A percentile compares a stretch with the other conserved stretches of the same genome.
These are phyloP conservation scores for Solanum chiquidenum DNA, from an alignment of 257 asterid species.

Conservation along the genomic window DNA sequence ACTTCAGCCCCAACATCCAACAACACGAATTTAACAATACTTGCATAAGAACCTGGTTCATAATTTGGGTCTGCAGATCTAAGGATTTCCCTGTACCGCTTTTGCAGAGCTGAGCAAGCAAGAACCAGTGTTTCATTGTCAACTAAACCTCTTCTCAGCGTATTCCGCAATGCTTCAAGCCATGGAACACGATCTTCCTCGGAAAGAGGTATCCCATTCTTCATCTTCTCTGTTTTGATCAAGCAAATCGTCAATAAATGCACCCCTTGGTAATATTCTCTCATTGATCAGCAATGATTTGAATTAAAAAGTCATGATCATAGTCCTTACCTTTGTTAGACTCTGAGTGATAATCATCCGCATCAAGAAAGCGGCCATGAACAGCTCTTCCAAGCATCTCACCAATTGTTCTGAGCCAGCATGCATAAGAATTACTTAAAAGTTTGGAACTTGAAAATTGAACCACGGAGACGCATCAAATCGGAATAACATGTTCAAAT, in stretches of 20 bases:
- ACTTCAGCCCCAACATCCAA: conserved; percentile 48
- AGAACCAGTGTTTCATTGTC: conserved; percentile 33
- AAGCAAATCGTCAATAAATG: background rate
- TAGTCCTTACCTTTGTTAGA: conserved; percentile 56
- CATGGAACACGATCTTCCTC: conserved; percentile 80
- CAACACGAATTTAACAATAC: conserved; percentile 42
- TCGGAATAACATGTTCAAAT: background rate
- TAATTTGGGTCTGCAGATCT: conserved; percentile 59
- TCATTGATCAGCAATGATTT: background rate
- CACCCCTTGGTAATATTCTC: background rate
- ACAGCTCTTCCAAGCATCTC: conserved; percentile 46
- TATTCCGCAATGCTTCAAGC: conserved; percentile 56
- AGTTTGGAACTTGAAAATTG: background rate
- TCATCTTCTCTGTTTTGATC: conserved; percentile 20
- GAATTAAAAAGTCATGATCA: background rate
- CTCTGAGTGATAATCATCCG: conserved; percentile 66
- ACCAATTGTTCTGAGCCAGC: conserved; percentile 54
- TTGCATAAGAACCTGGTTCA: conserved; percentile 14
- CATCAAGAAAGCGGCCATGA: conserved; percentile 54
- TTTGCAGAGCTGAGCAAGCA: conserved; percentile 81
- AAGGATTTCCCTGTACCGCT: conserved; percentile 70
- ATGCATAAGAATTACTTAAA: background rate
- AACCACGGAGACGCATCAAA: background rate
- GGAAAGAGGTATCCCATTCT: conserved; percentile 51
- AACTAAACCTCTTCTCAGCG: conserved; percentile 20